Base-by-base conservation (phyloP, 257 asterid species). In the Voacanga thouarsii region DNA sequence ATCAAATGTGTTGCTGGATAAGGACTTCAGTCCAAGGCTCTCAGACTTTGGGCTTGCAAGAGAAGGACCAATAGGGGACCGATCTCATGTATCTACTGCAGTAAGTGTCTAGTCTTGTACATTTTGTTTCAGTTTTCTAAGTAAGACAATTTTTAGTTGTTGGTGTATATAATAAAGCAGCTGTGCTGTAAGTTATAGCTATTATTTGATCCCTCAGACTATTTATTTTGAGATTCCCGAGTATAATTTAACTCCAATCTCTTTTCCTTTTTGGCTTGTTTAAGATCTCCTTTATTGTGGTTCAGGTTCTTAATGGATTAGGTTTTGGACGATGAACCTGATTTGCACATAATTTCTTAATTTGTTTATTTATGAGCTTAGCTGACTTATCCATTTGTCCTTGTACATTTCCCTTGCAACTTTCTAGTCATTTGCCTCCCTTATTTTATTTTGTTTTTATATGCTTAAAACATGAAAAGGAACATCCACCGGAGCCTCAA, bases 21-120 rank as follows among this genome's bases (percentile, higher is more conserved):
- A 85, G 89, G 89, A 90, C 55, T 92, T 94, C 82, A 88, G 80
- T 30, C 85, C 98, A 19, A 94, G 85, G 86, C 89, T 94, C 76
- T 94, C 98, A 0, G 97, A 94, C 87, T 94, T 94, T 78, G 98
- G 98, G 78, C 97, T 94, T 78, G 98, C 98, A 71, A 90, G 98
- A 85, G 98, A 92, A 86, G 98, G 98, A 26, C 98, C 98, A 24
- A 72, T 78, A 12, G 97, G 90, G 50, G 94, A 85, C 76, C 89
- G 44, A 37, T 86, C 93, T 83, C 98, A 94, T 47, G 98, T 94
- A 43, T 94, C 98, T 74, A 94, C 98, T 1, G 98, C 94, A 26
- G 98, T 94, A 82, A 86, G 96, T 86, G 41, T 63, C 21, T 23
- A 21, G 30, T 14, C 2, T 24, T 21, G n/a, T 33, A 41, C 30